Evolutionary conservation across 306 rosid species (phyloP).

Genomic region (Erythrophleum fordii): DNA sequence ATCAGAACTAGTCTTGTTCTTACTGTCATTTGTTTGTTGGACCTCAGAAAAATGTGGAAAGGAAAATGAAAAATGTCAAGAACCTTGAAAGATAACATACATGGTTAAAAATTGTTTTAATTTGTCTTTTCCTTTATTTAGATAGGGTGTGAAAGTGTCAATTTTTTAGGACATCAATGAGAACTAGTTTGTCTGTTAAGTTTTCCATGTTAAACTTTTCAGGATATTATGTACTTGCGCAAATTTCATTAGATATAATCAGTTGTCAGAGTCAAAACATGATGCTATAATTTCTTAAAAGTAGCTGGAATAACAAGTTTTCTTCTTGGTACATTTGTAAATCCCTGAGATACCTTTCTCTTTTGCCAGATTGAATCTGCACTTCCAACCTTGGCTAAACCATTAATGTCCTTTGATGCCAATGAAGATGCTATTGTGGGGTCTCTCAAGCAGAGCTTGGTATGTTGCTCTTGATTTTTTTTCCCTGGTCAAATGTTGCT

Average conservation of each 20-base stretch:
- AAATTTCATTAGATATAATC: background rate
- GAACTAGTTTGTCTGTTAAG: background rate
- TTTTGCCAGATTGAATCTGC: slow-evolving; percentile 90
- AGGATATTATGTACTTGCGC: background rate
- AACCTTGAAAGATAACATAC: background rate
- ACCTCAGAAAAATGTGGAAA: background rate
- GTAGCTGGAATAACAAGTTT: background rate
- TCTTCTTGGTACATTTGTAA: slow-evolving; percentile 22
- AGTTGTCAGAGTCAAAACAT: background rate
- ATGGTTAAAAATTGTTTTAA: background rate
- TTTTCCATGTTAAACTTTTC: background rate
- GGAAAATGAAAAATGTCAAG: background rate
- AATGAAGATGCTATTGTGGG: slow-evolving; percentile 96
- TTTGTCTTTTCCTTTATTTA: background rate
- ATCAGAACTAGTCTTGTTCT: background rate
- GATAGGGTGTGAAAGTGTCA: background rate
- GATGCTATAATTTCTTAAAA: background rate
- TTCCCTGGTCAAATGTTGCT: no score
- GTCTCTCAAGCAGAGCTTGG: slow-evolving; percentile 96
- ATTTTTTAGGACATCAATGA: background rate
- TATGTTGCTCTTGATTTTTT: no score
- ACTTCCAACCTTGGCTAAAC: slow-evolving; percentile 92
- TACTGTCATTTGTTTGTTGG: background rate
- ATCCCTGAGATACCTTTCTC: slow-evolving; percentile 21
- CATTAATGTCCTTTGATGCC: slow-evolving; percentile 97